These are phyloP conservation scores for Hypoxylon sp. DNA, from an alignment of 2,329 filamentous ascomycete species.

Conservation along the genomic window DNA sequence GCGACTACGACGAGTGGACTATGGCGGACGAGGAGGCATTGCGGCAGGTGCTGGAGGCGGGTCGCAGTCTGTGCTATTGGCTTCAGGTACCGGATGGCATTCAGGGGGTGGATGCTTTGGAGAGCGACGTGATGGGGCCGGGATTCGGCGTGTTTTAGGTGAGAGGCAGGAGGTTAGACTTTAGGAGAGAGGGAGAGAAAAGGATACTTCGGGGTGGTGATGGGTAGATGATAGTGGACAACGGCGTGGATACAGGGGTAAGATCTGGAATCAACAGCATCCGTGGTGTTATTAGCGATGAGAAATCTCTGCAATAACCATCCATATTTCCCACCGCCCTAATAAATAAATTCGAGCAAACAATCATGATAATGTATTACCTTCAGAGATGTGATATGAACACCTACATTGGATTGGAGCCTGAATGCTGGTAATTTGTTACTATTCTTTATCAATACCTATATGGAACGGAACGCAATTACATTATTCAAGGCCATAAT, in stretches of 20 bases:
- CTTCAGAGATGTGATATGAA: neutral
- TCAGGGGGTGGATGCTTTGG: slow-evolving; percentile 31
- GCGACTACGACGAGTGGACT: slow-evolving; percentile 43
- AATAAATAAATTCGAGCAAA: neutral
- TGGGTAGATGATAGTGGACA: neutral
- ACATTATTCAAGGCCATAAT: neutral
- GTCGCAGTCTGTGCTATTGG: slow-evolving; percentile 47
- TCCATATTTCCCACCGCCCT: neutral
- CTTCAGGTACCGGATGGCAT: slow-evolving; percentile 41
- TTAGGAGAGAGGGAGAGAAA: too few species aligned
- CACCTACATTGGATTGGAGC: neutral
- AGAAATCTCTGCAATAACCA: neutral
- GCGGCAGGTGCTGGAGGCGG: slow-evolving; percentile 41
- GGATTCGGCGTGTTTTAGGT: neutral
- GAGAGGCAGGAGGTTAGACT: neutral
- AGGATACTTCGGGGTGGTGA: neutral
- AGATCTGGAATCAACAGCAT: neutral
- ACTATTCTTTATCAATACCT: neutral
- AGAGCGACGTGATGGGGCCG: slow-evolving; percentile 10
- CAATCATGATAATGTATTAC: neutral
- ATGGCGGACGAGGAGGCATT: slow-evolving; percentile 22
- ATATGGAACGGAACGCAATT: neutral
- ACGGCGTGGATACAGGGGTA: neutral
- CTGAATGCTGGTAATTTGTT: neutral
- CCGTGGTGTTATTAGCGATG: neutral